These are phyloP conservation scores for Margaritispora aquatica DNA, from an alignment of 495 filamentous ascomycete genomes.

Conservation along the genomic window DNA sequence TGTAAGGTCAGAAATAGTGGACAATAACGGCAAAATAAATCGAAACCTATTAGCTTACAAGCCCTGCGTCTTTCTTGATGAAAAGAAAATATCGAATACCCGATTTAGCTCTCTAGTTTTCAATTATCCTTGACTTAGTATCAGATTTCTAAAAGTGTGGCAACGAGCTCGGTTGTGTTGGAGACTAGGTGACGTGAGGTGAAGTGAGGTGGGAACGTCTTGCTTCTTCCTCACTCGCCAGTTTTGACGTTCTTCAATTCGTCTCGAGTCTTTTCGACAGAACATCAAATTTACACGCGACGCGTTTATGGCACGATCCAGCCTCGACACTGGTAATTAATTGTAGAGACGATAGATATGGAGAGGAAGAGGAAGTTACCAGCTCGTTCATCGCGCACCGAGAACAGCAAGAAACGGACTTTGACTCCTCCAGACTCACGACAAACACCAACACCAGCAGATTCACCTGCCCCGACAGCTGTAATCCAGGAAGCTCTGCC, in stretches of 20 bases:
- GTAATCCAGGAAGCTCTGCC: constrained; percentile 54
- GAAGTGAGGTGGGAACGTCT: not conserved
- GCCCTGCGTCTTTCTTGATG: too few species aligned
- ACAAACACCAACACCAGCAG: constrained; percentile 27
- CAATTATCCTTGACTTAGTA: too few species aligned
- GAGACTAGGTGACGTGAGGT: too few species aligned
- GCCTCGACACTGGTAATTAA: constrained; percentile 2
- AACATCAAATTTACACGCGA: constrained; percentile 15
- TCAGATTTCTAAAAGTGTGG: constrained; percentile 2
- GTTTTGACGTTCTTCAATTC: not conserved
- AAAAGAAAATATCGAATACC: too few species aligned
- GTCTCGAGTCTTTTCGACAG: not conserved
- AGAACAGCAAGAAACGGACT: constrained; percentile 44
- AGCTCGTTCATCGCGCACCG: constrained; percentile 44
- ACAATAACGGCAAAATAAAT: too few species aligned
- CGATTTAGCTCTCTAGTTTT: too few species aligned
- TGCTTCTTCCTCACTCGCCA: not conserved
- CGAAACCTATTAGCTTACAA: too few species aligned
- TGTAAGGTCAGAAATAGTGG: too few species aligned
- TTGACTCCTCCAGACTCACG: constrained; percentile 31
- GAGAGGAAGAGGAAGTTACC: constrained; percentile 53
- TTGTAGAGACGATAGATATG: constrained; percentile 26
- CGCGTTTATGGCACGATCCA: constrained; percentile 12
- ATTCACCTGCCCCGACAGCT: constrained; percentile 15
- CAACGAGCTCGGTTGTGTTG: constrained; percentile 6